Conservation (phyloP, 148 eudicot species). For the Rhododendron williamsianum region DNA sequence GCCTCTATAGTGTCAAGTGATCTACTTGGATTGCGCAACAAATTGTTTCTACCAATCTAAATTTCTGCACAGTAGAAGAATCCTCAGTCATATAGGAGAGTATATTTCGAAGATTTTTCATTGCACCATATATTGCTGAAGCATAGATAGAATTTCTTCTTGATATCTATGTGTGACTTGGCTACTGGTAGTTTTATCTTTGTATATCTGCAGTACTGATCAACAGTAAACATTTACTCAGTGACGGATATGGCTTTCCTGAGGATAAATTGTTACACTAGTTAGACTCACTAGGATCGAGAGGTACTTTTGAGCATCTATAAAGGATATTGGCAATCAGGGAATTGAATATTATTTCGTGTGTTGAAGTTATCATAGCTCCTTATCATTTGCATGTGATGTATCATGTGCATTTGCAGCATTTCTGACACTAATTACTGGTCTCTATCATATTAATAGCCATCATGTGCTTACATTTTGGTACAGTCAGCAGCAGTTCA, state of each 20-base stretch:
- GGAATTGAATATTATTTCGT: not conserved
- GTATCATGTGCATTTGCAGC: not conserved
- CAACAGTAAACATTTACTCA: not conserved
- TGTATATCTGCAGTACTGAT: not conserved
- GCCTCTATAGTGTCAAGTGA: not conserved
- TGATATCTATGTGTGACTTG: not conserved
- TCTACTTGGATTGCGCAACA: not conserved
- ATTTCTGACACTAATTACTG: not conserved
- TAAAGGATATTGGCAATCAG: not conserved
- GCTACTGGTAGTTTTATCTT: not conserved
- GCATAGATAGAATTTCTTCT: not conserved
- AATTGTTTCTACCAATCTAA: not conserved
- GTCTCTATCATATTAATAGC: not conserved
- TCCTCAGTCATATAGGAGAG: not conserved
- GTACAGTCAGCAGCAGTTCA: slow-evolving; percentile 70
- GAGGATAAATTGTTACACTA: not conserved
- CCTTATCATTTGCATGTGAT: not conserved
- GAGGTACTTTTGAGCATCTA: not conserved
- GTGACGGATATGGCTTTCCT: not conserved
- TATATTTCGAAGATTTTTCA: not conserved
- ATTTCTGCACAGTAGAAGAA: not conserved
- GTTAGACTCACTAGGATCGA: not conserved
- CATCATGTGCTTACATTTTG: slow-evolving; percentile 15
- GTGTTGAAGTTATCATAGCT: not conserved
- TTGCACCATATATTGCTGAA: not conserved